Percentiles rank a stretch among this genome's conserved stretches.
Conservation (phyloP, 1,284 basidiomycete species). For the Ganoderma lingzhi region DNA sequence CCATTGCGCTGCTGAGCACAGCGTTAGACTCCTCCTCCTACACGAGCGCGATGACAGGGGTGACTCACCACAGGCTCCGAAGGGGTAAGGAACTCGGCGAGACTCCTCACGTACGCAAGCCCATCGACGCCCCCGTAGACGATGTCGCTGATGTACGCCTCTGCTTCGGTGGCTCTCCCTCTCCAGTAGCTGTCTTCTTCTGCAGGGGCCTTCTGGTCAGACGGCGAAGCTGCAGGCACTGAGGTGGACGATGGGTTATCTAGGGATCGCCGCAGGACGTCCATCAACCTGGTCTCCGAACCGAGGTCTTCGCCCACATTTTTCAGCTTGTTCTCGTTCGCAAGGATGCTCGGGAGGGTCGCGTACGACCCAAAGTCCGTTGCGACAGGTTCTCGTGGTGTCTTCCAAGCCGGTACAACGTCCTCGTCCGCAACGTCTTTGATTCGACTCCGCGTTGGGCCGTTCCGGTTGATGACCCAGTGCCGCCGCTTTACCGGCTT, state of each 20-base stretch:
- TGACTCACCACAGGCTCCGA: slow-evolving; percentile 33
- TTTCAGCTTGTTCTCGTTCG: slow-evolving; percentile 53
- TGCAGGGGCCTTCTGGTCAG: slow-evolving; percentile 8
- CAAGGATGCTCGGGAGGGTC: slow-evolving; percentile 54
- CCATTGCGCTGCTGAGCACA: slow-evolving; percentile 22
- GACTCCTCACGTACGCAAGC: slow-evolving; percentile 73
- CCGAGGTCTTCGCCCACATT: slow-evolving; percentile 42
- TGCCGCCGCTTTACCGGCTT: slow-evolving; percentile 42
- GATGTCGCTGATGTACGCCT: slow-evolving; percentile 69
- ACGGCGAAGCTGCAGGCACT: background rate
- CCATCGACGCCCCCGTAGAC: slow-evolving; percentile 82
- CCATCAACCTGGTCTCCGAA: slow-evolving; percentile 47
- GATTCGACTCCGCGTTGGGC: slow-evolving; percentile 52
- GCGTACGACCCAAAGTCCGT: slow-evolving; percentile 71
- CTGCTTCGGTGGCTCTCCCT: slow-evolving; percentile 56
- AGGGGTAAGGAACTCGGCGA: slow-evolving; percentile 69
- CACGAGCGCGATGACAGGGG: background rate
- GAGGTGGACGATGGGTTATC: slow-evolving; percentile 20
- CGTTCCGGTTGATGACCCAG: slow-evolving; percentile 52
- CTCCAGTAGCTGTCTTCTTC: slow-evolving; percentile 54
- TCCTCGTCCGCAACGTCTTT: slow-evolving; percentile 64
- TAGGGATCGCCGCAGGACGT: slow-evolving; percentile 38
- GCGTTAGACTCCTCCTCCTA: background rate
- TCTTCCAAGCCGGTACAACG: slow-evolving; percentile 48
- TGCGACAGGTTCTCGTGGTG: slow-evolving; percentile 57